phyloP scores from a whole-genome alignment of 2,329 filamentous ascomycete genomes.

The Ophiosphaerella narmari region DNA sequence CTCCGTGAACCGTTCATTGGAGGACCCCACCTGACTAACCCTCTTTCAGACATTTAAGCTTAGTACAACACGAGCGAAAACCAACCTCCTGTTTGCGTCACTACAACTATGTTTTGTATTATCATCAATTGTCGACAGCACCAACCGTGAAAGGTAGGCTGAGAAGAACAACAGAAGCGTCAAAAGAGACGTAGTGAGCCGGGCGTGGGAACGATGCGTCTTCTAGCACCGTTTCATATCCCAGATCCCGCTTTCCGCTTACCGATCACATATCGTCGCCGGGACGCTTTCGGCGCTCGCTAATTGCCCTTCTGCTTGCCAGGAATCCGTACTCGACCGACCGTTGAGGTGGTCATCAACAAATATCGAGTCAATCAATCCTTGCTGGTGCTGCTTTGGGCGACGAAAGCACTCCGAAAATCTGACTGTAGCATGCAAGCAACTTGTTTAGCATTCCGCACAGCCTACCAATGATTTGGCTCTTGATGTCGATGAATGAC shows the following conservation, averaged over 20 bases:
- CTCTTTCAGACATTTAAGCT: slow-evolving; percentile 2
- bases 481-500: too few species aligned
- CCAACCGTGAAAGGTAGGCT: too few species aligned
- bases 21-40: neutral
- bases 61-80: slow-evolving; percentile 5
- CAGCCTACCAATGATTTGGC: too few species aligned
- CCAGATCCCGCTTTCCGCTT: slow-evolving; percentile 8
- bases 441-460: too few species aligned
- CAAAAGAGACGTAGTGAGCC: neutral
- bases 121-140: too few species aligned
- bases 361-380: neutral
- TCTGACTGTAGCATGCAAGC: too few species aligned
- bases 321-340: slow-evolving; percentile 3
- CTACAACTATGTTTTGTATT: neutral
- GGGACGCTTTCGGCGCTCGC: neutral
- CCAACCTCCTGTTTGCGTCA: slow-evolving; percentile 7
- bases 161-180: neutral
- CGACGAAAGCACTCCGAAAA: too few species aligned
- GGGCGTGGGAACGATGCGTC: neutral
- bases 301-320: neutral
- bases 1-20: slow-evolving; percentile 5
- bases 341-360: neutral
- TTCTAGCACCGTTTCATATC: slow-evolving; percentile 1
- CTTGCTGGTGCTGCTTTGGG: too few species aligned
- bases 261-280: slow-evolving; percentile 13